These are phyloP conservation scores for Fomes fomentarius DNA, from an alignment of 1,284 basidiomycete genomes.

Conservation along the genomic window DNA sequence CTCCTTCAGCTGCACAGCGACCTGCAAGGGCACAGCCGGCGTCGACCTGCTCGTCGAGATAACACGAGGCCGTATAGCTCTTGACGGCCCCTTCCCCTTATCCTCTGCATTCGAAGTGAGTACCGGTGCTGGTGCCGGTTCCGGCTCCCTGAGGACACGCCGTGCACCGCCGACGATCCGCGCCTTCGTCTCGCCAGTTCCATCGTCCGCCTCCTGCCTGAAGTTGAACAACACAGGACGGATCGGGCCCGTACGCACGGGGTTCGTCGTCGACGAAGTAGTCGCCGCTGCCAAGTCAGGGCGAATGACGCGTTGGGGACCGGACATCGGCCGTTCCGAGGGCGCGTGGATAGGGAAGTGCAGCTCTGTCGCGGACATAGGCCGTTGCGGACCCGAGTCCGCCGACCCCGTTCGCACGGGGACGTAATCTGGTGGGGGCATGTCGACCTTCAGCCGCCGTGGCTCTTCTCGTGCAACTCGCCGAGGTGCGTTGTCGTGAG, in stretches of 20 bases:
- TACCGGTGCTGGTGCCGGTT: conserved; percentile 4
- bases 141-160: conserved; percentile 25
- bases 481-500: conserved; percentile 4
- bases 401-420: conserved; percentile 20
- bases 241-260: conserved; percentile 19
- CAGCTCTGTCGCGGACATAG: conserved; percentile 16
- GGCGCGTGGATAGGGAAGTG: conserved; percentile 11
- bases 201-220: conserved; percentile 9
- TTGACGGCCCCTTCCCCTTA: conserved; percentile 7
- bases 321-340: conserved; percentile 10
- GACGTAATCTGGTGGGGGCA: conserved; percentile 29
- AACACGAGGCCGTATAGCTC: conserved; percentile 13
- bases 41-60: conserved; percentile 24
- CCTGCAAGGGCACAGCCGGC: conserved; percentile 16
- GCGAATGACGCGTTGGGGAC: conserved; percentile 19
- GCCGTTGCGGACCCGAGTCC: conserved; percentile 14
- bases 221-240: conserved; percentile 11
- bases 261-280: not conserved
- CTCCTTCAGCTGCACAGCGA: conserved; percentile 2
- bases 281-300: not conserved
- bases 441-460: conserved; percentile 18
- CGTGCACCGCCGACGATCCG: conserved; percentile 28
- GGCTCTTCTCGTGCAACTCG: conserved; percentile 14
- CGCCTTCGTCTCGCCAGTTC: conserved; percentile 13
- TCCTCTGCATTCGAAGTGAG: not conserved